Evolutionary conservation across 805 yeast genomes (phyloP).

Genomic region (Candida easanensis): DNA sequence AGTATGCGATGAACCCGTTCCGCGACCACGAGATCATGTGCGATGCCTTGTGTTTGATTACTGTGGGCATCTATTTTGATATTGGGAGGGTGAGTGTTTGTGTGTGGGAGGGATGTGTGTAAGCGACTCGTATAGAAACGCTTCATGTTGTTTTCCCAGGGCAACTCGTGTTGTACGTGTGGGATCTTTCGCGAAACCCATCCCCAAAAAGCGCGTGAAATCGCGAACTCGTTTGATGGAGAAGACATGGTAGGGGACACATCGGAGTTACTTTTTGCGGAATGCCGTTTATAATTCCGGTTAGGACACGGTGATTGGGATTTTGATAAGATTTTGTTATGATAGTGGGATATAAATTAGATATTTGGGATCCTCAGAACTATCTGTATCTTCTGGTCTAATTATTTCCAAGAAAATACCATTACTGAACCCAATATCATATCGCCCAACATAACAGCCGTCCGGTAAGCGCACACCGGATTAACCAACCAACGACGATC

Average conservation of each 20-base stretch:
- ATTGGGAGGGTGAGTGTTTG: not conserved
- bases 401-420: too few species aligned
- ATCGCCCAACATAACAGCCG: too few species aligned
- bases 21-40: slow-evolving; percentile 58
- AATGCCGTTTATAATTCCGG: not conserved
- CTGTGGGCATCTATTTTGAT: not conserved
- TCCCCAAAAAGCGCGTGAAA: not conserved
- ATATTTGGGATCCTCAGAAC: too few species aligned
- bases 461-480: slow-evolving; percentile 4
- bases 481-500: not conserved
- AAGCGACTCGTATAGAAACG: not conserved
- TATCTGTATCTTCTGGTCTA: too few species aligned
- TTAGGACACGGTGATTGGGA: too few species aligned
- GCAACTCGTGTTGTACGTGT: not conserved
- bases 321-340: too few species aligned
- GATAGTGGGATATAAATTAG: too few species aligned
- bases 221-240: not conserved
- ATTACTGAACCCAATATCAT: too few species aligned
- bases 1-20: slow-evolving; percentile 79
- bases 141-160: not conserved
- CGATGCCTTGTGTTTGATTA: not conserved
- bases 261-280: not conserved
- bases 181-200: not conserved
- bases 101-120: not conserved
- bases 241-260: not conserved